A percentile compares a stretch with the other conserved stretches of the same genome.
Conservation (phyloP, 2,329 filamentous ascomycete genomes). For the Clonostachys solani region DNA sequence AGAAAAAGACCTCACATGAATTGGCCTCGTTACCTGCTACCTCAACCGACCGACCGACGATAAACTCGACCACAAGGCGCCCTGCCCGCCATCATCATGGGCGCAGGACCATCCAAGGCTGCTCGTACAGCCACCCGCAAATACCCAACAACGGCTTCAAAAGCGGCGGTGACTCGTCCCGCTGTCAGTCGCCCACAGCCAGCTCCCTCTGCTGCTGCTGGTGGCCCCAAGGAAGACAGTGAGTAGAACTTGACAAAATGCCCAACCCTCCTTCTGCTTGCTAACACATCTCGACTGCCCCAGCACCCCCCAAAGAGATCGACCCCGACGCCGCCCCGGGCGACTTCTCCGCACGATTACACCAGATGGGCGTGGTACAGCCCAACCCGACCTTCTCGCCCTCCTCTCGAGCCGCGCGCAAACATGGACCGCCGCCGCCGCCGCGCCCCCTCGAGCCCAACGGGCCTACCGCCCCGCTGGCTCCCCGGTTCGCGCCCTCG, state of each 20-base stretch:
- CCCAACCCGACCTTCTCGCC: constrained; percentile 50
- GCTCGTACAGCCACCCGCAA: constrained; percentile 32
- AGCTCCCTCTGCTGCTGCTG: neutral
- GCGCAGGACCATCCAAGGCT: constrained; percentile 41
- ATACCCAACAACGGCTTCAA: constrained; percentile 32
- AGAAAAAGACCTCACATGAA: too few species aligned
- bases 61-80: too few species aligned
- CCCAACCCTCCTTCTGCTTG: neutral
- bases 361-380: constrained; percentile 49
- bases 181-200: too few species aligned
- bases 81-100: constrained; percentile 22
- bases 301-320: constrained; percentile 23
- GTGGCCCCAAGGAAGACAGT: constrained; percentile 22
- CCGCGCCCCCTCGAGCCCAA: neutral
- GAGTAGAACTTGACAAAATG: constrained; percentile 5
- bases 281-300: constrained; percentile 21
- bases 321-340: constrained; percentile 34
- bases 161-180: neutral
- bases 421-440: too few species aligned
- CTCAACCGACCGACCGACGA: too few species aligned
- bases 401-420: constrained; percentile 36
- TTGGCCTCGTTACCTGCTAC: too few species aligned
- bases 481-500: constrained; percentile 20
- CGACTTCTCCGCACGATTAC: constrained; percentile 47
- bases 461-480: constrained; percentile 10